Percentiles rank a stretch among this genome's conserved stretches.
These are phyloP conservation scores for Lactifluus rugatus DNA, from an alignment of 768 basidiomycete species.

Conservation along the genomic window DNA sequence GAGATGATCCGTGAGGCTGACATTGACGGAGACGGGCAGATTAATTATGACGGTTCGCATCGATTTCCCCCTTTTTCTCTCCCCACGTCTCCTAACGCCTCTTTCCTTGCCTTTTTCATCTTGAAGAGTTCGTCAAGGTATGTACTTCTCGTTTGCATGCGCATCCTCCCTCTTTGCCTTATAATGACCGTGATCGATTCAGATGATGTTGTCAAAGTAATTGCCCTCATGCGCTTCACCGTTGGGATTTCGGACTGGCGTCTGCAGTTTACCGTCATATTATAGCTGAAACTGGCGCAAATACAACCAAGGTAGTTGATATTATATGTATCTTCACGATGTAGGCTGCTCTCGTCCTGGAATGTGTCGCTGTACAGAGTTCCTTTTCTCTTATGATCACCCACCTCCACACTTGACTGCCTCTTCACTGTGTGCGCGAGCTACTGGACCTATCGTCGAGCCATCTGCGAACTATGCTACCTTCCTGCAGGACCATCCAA, in stretches of 20 bases:
- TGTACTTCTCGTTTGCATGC: conserved; percentile 13
- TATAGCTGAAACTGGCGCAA: neutral
- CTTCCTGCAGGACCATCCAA: neutral
- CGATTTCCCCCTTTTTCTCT: neutral
- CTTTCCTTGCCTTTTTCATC: neutral
- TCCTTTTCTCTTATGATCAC: neutral
- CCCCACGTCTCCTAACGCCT: neutral
- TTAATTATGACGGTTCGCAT: conserved; percentile 68
- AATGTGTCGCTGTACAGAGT: neutral
- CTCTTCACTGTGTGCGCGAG: neutral
- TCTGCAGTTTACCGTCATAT: neutral
- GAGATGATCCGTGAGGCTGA: conserved; percentile 98
- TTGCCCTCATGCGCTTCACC: neutral
- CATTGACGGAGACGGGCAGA: conserved; percentile 89
- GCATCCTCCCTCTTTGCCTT: neutral
- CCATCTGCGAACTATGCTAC: too few relatives aligned
- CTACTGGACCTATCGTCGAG: neutral
- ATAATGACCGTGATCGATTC: conserved; percentile 6
- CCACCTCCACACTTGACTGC: neutral
- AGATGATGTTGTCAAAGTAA: conserved; percentile 75
- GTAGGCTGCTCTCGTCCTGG: neutral
- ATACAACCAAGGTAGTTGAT: conserved; percentile 1
- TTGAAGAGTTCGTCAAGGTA: conserved; percentile 69
- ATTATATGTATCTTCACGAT: conserved; percentile 16
- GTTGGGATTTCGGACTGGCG: neutral